A percentile compares a stretch with the other conserved stretches of the same genome.
Conservation (phyloP, 192 early-diverging fungal genomes). For the Borealophlyctis nickersoniae region DNA sequence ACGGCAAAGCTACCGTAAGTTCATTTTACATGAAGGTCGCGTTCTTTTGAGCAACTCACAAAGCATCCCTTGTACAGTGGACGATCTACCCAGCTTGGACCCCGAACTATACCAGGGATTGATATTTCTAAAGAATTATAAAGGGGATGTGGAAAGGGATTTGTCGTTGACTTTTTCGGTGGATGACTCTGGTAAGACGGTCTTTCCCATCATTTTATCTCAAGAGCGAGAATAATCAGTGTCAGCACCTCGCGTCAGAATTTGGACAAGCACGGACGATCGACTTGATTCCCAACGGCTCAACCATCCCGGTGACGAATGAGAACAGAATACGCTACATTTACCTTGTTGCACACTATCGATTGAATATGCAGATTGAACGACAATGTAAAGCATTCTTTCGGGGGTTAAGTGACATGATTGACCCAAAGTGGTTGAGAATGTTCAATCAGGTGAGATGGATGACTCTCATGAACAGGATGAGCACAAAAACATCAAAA, state of each 20-base stretch:
- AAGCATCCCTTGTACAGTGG: slow-evolving; percentile 15
- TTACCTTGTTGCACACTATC: slow-evolving; percentile 81
- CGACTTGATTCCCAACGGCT: slow-evolving; percentile 76
- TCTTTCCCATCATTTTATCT: slow-evolving; percentile 5
- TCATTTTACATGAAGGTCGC: slow-evolving; percentile 17
- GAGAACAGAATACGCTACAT: slow-evolving; percentile 87
- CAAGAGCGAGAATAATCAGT: background rate
- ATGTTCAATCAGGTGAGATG: slow-evolving; percentile 85
- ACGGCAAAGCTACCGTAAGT: slow-evolving; percentile 53
- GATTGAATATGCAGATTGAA: slow-evolving; percentile 78
- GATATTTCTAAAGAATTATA: slow-evolving; percentile 48
- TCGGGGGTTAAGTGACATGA: slow-evolving; percentile 74
- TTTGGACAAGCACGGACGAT: slow-evolving; percentile 32
- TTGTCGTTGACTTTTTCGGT: slow-evolving; percentile 45
- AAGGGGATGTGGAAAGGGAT: slow-evolving; percentile 43
- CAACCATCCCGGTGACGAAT: slow-evolving; percentile 73
- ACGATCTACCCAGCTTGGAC: slow-evolving; percentile 51
- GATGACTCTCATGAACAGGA: too few species aligned
- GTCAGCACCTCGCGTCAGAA: background rate
- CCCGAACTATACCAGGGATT: slow-evolving; percentile 46
- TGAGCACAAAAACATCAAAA: too few species aligned
- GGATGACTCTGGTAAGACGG: slow-evolving; percentile 31
- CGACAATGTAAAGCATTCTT: slow-evolving; percentile 81
- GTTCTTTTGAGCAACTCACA: too few species aligned
- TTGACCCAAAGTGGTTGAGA: slow-evolving; percentile 81